Evolutionary conservation across 768 basidiomycete genomes (phyloP).

Genomic region (Hygrophoropsis aurantiaca): DNA sequence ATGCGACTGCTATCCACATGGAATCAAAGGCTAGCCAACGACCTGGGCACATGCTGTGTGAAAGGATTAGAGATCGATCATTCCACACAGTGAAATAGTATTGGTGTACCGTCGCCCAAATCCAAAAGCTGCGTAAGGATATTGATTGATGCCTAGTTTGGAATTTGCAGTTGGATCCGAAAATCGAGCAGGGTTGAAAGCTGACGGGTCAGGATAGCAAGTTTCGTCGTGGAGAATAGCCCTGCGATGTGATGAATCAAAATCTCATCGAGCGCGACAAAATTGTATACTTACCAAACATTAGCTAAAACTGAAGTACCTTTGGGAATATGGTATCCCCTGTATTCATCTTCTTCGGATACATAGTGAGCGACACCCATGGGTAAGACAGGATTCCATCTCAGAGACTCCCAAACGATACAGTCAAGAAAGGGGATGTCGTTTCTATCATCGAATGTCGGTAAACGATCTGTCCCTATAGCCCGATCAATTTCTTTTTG

Average conservation of each 20-base stretch:
- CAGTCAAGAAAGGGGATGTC: slow-evolving; percentile 43
- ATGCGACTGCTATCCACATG: slow-evolving; percentile 43
- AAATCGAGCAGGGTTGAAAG: slow-evolving; percentile 40
- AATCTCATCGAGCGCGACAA: too few relatives aligned
- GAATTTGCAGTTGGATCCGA: slow-evolving; percentile 23
- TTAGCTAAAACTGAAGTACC: slow-evolving; percentile 46
- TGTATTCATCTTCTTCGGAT: slow-evolving; percentile 44
- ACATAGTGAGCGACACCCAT: slow-evolving; percentile 18
- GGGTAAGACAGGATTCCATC: slow-evolving; percentile 43
- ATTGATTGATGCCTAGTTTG: slow-evolving; percentile 30
- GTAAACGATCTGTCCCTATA: slow-evolving; percentile 45
- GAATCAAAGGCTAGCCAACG: slow-evolving; percentile 43
- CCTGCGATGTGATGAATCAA: slow-evolving; percentile 34
- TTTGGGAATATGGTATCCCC: slow-evolving; percentile 44
- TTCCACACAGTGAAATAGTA: background rate
- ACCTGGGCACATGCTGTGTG: slow-evolving; percentile 43
- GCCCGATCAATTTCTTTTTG: slow-evolving; percentile 54
- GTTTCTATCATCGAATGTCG: slow-evolving; percentile 38
- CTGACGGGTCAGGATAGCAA: slow-evolving; percentile 39
- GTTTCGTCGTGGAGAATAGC: slow-evolving; percentile 39
- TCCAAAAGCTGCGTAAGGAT: slow-evolving; percentile 39
- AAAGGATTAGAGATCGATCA: background rate
- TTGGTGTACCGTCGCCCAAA: slow-evolving; percentile 38
- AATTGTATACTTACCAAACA: slow-evolving; percentile 36
- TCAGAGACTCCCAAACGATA: slow-evolving; percentile 32